Conservation (phyloP, 2,329 filamentous ascomycete genomes). For the Trichophyton rubrum region DNA sequence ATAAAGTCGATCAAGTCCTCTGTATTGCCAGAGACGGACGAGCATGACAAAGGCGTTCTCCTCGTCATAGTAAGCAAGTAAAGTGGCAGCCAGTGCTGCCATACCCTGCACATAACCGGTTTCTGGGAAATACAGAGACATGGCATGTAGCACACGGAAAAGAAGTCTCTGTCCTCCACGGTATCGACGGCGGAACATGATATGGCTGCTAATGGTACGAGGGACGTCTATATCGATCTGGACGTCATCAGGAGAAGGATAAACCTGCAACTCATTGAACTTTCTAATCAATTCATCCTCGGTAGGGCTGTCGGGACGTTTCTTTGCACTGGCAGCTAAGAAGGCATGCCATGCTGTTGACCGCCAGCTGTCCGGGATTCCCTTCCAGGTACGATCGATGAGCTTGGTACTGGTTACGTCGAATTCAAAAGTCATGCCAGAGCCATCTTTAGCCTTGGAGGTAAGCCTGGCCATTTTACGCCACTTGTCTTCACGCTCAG, state of each 20-base stretch:
- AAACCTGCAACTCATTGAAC: conserved; percentile 60
- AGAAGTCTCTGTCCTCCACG: conserved; percentile 81
- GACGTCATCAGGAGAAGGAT: conserved; percentile 74
- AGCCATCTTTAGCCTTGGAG: conserved; percentile 37
- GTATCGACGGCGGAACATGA: conserved; percentile 92
- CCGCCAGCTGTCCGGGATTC: conserved; percentile 92
- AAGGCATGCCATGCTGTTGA: conserved; percentile 92
- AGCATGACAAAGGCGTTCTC: conserved; percentile 92
- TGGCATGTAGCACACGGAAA: conserved; percentile 81
- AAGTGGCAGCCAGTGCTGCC: conserved; percentile 81
- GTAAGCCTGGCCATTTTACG: conserved; percentile 49
- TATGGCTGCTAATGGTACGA: conserved; percentile 83
- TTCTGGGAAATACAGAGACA: conserved; percentile 80
- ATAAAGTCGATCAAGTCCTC: conserved; percentile 77
- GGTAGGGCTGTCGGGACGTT: conserved; percentile 46
- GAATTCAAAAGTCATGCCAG: conserved; percentile 62
- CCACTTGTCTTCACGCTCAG: conserved; percentile 54
- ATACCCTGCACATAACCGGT: conserved; percentile 97
- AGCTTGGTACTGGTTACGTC: conserved; percentile 73
- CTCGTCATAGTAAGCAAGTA: conserved; percentile 95
- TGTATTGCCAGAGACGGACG: conserved; percentile 81
- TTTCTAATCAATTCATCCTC: conserved; percentile 60
- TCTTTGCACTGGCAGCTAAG: conserved; percentile 61
- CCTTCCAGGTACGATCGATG: conserved; percentile 90
- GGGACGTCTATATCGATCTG: conserved; percentile 98